These are phyloP conservation scores for Termitomyces sp. DNA, from an alignment of 768 basidiomycete genomes.

Conservation along the genomic window DNA sequence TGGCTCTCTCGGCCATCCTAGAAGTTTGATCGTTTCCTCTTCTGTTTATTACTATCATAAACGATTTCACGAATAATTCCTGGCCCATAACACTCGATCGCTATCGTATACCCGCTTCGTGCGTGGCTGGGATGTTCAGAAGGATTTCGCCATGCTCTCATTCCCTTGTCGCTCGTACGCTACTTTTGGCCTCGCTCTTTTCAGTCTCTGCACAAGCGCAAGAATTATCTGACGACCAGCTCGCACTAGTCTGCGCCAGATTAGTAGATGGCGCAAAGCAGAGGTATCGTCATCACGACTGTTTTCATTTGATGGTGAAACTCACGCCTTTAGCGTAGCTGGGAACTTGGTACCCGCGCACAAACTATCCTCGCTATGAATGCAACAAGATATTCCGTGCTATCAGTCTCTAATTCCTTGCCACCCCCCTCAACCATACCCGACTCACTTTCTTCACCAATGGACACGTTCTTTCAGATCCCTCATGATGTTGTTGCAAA, in stretches of 20 bases:
- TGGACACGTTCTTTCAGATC: slow-evolving; percentile 57
- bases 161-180: neutral
- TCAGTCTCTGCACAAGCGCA: slow-evolving; percentile 16
- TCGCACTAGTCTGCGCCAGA: slow-evolving; percentile 29
- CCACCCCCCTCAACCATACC: slow-evolving; percentile 35
- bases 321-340: slow-evolving; percentile 26
- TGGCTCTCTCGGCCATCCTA: neutral
- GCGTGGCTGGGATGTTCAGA: slow-evolving; percentile 1
- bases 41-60: neutral
- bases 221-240: slow-evolving; percentile 28
- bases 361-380: slow-evolving; percentile 46
- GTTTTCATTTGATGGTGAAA: neutral
- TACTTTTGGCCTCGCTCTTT: slow-evolving; percentile 3
- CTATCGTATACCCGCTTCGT: neutral
- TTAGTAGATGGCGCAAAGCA: slow-evolving; percentile 32
- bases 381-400: slow-evolving; percentile 42
- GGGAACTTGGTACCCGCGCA: slow-evolving; percentile 55
- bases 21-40: neutral
- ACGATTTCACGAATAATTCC: neutral
- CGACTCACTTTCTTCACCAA: slow-evolving; percentile 25
- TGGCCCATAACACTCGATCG: neutral
- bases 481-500: slow-evolving; percentile 44
- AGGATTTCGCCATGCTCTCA: neutral
- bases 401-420: slow-evolving; percentile 25
- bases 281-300: slow-evolving; percentile 25